Evolutionary conservation across 192 early-diverging fungal species (phyloP).

Genomic region (Coemansia asiatica): DNA sequence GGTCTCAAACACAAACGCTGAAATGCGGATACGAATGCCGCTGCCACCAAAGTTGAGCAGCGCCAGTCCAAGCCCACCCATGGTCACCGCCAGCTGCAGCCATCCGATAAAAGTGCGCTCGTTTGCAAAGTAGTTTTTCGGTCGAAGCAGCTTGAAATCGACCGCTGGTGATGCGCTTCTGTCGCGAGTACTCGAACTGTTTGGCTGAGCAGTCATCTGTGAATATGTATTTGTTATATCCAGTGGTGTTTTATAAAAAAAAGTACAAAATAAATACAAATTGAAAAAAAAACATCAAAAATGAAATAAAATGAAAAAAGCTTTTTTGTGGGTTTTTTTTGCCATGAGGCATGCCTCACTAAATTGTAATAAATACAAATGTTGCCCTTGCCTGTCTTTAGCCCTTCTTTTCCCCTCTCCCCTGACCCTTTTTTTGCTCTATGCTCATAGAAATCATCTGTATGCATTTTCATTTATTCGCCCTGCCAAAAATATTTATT

Average conservation of each 20-base stretch:
- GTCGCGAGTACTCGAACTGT: not conserved
- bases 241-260: not conserved
- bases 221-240: not conserved
- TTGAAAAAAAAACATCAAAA: not conserved
- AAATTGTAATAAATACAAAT: not conserved
- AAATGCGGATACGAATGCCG: conserved; percentile 47
- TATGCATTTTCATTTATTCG: too few species aligned
- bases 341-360: not conserved
- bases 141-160: conserved; percentile 52
- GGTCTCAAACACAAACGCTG: conserved; percentile 53
- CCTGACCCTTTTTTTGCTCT: not conserved
- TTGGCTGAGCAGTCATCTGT: not conserved
- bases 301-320: not conserved
- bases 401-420: not conserved
- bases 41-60: conserved; percentile 66
- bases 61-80: conserved; percentile 66
- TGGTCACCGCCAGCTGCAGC: conserved; percentile 69
- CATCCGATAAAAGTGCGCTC: conserved; percentile 85
- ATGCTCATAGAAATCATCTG: too few species aligned
- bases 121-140: conserved; percentile 87
- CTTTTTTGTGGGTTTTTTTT: not conserved
- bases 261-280: not conserved
- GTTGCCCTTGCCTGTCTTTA: not conserved
- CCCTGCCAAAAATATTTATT: too few species aligned
- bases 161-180: conserved; percentile 12